Conservation (phyloP, 2,329 filamentous ascomycete species). For the Alternaria sp. region DNA sequence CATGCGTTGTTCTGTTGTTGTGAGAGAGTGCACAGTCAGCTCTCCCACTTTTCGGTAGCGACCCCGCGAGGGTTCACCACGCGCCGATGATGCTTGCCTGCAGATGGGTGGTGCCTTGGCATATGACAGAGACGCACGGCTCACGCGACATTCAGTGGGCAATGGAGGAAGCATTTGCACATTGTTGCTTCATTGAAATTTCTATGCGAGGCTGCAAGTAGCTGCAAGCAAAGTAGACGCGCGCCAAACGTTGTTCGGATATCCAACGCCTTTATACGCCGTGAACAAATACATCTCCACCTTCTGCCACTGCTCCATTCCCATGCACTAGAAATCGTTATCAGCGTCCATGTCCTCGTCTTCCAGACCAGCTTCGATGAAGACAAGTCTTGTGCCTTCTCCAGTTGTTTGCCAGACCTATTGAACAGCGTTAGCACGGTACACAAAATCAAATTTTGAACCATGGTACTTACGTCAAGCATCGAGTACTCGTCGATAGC, state of each 20-base stretch:
- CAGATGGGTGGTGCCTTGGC: conserved; percentile 25
- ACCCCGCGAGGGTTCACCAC: conserved; percentile 25
- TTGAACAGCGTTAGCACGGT: conserved; percentile 41
- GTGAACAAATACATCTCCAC: conserved; percentile 29
- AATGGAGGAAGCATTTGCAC: neutral
- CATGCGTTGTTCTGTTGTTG: neutral
- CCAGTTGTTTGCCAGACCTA: conserved; percentile 65
- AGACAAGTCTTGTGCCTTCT: conserved; percentile 63
- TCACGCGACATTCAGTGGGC: conserved; percentile 5
- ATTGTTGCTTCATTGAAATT: conserved; percentile 17
- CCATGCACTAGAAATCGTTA: conserved; percentile 42
- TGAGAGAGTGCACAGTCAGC: conserved; percentile 1
- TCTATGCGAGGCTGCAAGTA: conserved; percentile 5
- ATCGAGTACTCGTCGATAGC: conserved; percentile 89
- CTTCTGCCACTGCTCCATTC: conserved; percentile 18
- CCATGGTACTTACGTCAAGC: conserved; percentile 75
- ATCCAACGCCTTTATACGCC: conserved; percentile 42
- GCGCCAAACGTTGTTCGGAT: conserved; percentile 19
- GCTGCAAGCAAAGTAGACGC: conserved; percentile 14
- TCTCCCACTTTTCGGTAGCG: conserved; percentile 25
- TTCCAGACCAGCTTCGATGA: conserved; percentile 61
- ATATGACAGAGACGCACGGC: conserved; percentile 9
- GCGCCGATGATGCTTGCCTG: conserved; percentile 22
- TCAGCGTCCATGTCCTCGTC: conserved; percentile 56
- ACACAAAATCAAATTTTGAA: neutral